Percentiles rank a stretch among this genome's conserved stretches.
Conservation (phyloP, 257 asterid genomes). For the Ajuga chamaepitys region DNA sequence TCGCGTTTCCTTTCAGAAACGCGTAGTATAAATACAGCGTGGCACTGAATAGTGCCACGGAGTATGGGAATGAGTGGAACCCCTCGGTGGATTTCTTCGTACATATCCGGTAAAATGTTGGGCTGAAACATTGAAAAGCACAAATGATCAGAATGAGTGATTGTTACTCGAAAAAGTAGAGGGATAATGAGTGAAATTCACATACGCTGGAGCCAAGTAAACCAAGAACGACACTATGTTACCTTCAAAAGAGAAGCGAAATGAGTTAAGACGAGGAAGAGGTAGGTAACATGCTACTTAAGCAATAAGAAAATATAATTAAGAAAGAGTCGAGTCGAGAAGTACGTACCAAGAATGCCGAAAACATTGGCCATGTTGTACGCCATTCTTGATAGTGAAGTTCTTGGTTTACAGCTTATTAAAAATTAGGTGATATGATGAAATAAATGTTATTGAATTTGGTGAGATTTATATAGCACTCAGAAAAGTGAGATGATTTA, state of each 20-base stretch:
- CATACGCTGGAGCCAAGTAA: slow-evolving; percentile 66
- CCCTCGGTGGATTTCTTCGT: slow-evolving; percentile 72
- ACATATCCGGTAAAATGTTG: slow-evolving; percentile 53
- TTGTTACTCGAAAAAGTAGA: too few species aligned
- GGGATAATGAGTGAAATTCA: background rate
- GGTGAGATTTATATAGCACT: slow-evolving; percentile 31
- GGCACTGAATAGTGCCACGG: slow-evolving; percentile 74
- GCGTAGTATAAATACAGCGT: slow-evolving; percentile 75
- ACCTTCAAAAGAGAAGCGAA: slow-evolving; percentile 23
- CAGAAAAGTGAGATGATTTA: slow-evolving; percentile 12
- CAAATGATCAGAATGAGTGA: background rate
- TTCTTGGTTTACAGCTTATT: slow-evolving; percentile 22
- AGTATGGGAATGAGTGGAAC: slow-evolving; percentile 66
- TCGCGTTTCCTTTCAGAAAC: slow-evolving; percentile 33
- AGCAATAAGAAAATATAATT: background rate
- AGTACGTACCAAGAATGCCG: slow-evolving; percentile 63
- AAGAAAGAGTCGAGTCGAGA: background rate
- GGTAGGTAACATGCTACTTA: too few species aligned
- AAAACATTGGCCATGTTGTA: slow-evolving; percentile 31
- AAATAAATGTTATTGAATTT: background rate
- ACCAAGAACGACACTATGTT: slow-evolving; percentile 79
- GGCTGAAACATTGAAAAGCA: slow-evolving; percentile 41
- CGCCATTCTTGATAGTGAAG: slow-evolving; percentile 43
- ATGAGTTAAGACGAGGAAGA: background rate
- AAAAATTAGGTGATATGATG: background rate